Percentiles rank a stretch among this genome's conserved stretches.
These are phyloP conservation scores for Violaceomyces palustris DNA, from an alignment of 1,284 basidiomycete species.

Conservation along the genomic window DNA sequence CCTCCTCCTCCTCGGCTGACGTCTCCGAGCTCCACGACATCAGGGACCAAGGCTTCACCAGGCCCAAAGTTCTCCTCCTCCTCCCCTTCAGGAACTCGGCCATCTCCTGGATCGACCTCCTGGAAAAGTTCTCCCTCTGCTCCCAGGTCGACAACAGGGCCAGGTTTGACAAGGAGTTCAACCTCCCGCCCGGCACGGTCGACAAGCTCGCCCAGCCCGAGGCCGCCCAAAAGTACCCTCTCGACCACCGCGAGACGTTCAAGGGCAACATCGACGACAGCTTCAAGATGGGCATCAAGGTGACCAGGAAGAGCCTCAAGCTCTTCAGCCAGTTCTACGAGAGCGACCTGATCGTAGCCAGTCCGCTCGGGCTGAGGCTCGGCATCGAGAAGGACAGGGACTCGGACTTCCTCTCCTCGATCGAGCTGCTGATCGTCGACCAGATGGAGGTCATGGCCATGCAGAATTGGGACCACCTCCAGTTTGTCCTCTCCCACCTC, in stretches of 20 bases:
- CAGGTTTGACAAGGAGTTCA: slow-evolving; percentile 77
- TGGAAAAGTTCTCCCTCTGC: slow-evolving; percentile 33
- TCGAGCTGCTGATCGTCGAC: slow-evolving; percentile 88
- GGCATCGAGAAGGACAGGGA: slow-evolving; percentile 85
- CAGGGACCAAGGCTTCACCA: slow-evolving; percentile 92
- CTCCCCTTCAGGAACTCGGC: slow-evolving; percentile 88
- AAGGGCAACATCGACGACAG: slow-evolving; percentile 95
- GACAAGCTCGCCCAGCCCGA: slow-evolving; percentile 68
- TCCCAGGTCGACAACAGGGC: slow-evolving; percentile 60
- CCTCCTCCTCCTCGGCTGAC: slow-evolving; percentile 52
- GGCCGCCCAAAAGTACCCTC: slow-evolving; percentile 66
- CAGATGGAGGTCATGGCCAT: slow-evolving; percentile 88
- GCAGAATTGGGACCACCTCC: slow-evolving; percentile 98
- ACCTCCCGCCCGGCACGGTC: slow-evolving; percentile 68
- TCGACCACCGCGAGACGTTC: slow-evolving; percentile 88
- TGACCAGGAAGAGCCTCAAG: slow-evolving; percentile 83
- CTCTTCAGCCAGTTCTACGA: slow-evolving; percentile 84
- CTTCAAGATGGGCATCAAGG: slow-evolving; percentile 84
- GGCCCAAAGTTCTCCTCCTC: slow-evolving; percentile 86
- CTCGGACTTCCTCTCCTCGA: slow-evolving; percentile 84
- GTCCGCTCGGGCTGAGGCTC: slow-evolving; percentile 84
- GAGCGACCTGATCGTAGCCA: slow-evolving; percentile 86
- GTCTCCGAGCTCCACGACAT: slow-evolving; percentile 28
- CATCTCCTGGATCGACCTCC: slow-evolving; percentile 62
- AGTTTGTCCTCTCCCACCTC: slow-evolving; percentile 80